Evolutionary conservation across 2,329 filamentous ascomycete genomes (phyloP).

Genomic region (Tympanopsis confertula): DNA sequence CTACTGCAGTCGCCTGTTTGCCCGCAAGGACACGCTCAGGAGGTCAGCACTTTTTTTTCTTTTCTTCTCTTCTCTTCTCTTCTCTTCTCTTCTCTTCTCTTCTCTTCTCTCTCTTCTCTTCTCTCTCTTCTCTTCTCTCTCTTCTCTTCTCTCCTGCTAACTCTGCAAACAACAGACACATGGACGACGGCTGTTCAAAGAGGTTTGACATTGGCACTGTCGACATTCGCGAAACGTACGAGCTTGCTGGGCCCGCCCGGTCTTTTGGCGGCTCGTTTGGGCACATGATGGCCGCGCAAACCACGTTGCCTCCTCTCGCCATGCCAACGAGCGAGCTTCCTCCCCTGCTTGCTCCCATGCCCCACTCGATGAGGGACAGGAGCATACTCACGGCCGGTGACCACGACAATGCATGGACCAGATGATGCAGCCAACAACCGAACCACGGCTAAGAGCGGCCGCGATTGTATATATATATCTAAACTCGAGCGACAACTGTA

Average conservation of each 20-base stretch:
- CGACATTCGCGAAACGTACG: not conserved
- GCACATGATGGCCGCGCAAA: not conserved
- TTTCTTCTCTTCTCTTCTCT: not conserved
- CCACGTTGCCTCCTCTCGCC: not conserved
- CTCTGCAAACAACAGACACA: constrained; percentile 39
- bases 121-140: constrained; percentile 1
- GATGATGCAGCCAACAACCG: too few relatives aligned
- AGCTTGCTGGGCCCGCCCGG: not conserved
- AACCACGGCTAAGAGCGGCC: too few relatives aligned
- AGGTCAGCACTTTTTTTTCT: constrained; percentile 38
- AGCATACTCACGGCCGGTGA: too few relatives aligned
- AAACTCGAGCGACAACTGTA: too few relatives aligned
- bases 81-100: constrained; percentile 1
- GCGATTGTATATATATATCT: too few relatives aligned
- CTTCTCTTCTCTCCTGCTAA: constrained; percentile 2
- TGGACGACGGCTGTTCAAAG: constrained; percentile 65
- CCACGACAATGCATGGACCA: too few relatives aligned
- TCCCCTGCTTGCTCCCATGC: not conserved
- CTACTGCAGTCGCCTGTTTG: constrained; percentile 61
- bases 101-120: not conserved
- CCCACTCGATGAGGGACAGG: not conserved
- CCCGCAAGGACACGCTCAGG: constrained; percentile 70
- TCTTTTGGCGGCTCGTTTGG: not conserved
- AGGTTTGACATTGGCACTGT: constrained; percentile 32
- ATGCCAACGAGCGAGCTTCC: not conserved